These are phyloP conservation scores for Aspergillus intermedius DNA, from an alignment of 2,329 filamentous ascomycete genomes.

Conservation along the genomic window DNA sequence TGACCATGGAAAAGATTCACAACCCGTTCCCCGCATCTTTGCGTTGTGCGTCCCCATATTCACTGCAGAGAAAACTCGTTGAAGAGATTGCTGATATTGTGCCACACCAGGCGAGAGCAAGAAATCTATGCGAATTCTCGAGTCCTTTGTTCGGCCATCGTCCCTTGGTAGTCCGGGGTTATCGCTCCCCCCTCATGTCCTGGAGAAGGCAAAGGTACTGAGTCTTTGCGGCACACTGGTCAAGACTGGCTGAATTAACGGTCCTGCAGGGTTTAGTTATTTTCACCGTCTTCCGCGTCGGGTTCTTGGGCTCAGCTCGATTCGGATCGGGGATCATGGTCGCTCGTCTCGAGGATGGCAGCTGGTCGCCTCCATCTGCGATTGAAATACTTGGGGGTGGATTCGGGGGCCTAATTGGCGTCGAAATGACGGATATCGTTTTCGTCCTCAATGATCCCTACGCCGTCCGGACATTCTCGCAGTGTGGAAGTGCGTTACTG, in stretches of 20 bases:
- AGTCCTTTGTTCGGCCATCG: no score
- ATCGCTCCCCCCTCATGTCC: constrained; percentile 56
- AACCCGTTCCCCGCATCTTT: neutral
- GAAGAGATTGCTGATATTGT: neutral
- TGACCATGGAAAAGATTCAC: neutral
- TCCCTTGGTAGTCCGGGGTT: no score
- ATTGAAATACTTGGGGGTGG: constrained; percentile 39
- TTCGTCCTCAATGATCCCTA: constrained; percentile 88
- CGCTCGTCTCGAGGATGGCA: constrained; percentile 39
- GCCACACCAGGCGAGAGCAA: constrained; percentile 72
- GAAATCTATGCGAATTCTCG: constrained; percentile 59
- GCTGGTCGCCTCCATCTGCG: constrained; percentile 43
- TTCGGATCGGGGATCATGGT: constrained; percentile 43
- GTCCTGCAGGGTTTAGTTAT: constrained; percentile 38
- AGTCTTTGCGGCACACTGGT: neutral
- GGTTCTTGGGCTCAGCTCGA: constrained; percentile 41
- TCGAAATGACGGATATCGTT: constrained; percentile 62
- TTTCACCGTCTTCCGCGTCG: constrained; percentile 40
- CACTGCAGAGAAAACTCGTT: no score
- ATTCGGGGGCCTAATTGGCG: constrained; percentile 41
- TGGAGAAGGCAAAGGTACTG: constrained; percentile 78
- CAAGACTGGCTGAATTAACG: neutral
- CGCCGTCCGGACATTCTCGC: constrained; percentile 85
- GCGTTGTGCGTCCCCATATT: neutral
- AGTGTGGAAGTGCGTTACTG: constrained; percentile 78